Conservation (phyloP, 257 asterid genomes). For the Solanum clarkiae region DNA sequence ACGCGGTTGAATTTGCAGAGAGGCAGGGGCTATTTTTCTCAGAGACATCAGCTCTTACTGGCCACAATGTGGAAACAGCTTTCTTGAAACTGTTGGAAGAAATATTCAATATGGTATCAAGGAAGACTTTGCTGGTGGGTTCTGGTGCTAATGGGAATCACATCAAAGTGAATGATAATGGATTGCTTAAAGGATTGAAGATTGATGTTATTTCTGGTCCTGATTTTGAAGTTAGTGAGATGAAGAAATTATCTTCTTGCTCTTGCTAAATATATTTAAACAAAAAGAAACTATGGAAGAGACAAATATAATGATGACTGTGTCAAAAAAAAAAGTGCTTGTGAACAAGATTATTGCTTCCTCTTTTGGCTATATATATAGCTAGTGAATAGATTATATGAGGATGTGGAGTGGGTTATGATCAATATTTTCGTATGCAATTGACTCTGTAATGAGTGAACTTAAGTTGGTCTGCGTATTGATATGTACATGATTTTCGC, state of each 20-base stretch:
- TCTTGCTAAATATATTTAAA: slow-evolving; percentile 35
- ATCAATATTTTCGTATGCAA: neutral
- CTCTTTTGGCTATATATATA: neutral
- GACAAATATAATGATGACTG: neutral
- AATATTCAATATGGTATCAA: slow-evolving; percentile 48
- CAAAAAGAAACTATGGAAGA: neutral
- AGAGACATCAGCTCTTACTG: slow-evolving; percentile 62
- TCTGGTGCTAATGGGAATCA: slow-evolving; percentile 36
- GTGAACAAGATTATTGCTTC: neutral
- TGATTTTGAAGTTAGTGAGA: slow-evolving; percentile 62
- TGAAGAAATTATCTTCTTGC: slow-evolving; percentile 56
- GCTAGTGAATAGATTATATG: neutral
- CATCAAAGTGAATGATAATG: slow-evolving; percentile 4
- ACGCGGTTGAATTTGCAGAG: slow-evolving; percentile 65
- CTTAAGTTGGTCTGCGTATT: neutral
- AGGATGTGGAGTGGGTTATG: neutral
- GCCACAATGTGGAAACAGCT: slow-evolving; percentile 61
- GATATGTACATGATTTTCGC: neutral
- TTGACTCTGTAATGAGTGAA: neutral
- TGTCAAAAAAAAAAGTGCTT: neutral
- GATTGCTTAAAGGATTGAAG: slow-evolving; percentile 30
- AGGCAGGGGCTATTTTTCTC: slow-evolving; percentile 59
- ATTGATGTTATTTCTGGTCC: slow-evolving; percentile 26
- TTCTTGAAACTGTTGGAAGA: slow-evolving; percentile 46
- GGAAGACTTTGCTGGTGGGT: slow-evolving; percentile 39